Percentiles rank a stretch among this genome's conserved stretches.
These are phyloP conservation scores for Dryas alaskensis DNA, from an alignment of 306 rosid species.

Conservation along the genomic window DNA sequence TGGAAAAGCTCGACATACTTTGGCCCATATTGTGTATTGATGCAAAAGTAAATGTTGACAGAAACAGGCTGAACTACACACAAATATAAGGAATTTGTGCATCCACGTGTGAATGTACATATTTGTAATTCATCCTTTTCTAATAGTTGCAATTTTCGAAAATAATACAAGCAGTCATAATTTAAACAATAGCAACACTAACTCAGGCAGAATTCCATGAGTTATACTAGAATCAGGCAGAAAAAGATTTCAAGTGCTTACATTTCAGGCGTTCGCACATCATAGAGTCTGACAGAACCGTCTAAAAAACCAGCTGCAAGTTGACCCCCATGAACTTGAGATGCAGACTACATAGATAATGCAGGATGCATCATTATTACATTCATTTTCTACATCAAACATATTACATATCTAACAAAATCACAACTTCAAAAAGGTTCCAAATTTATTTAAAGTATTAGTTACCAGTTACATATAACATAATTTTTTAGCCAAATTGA, in stretches of 20 bases:
- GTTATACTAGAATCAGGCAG: background rate
- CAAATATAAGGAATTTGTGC: background rate
- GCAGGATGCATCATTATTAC: background rate
- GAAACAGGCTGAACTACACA: background rate
- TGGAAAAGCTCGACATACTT: too few relatives aligned
- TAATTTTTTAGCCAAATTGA: too few relatives aligned
- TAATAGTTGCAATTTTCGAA: background rate
- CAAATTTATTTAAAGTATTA: background rate
- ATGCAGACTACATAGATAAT: constrained; percentile 64
- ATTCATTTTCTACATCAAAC: background rate
- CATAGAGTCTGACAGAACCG: constrained; percentile 87
- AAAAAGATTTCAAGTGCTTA: constrained; percentile 41
- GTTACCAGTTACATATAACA: background rate
- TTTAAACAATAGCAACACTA: background rate
- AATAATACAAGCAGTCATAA: background rate
- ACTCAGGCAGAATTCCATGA: background rate
- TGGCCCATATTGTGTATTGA: too few relatives aligned
- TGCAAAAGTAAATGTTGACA: too few relatives aligned
- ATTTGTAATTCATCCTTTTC: background rate
- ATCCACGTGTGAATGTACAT: background rate
- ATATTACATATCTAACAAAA: background rate
- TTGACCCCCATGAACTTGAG: constrained; percentile 93
- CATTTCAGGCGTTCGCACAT: constrained; percentile 79
- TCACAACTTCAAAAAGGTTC: background rate
- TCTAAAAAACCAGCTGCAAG: constrained; percentile 95